A percentile compares a stretch with the other conserved stretches of the same genome.
Conservation (phyloP, 441 rosid species). For the Pelargonium cotyledonis region DNA sequence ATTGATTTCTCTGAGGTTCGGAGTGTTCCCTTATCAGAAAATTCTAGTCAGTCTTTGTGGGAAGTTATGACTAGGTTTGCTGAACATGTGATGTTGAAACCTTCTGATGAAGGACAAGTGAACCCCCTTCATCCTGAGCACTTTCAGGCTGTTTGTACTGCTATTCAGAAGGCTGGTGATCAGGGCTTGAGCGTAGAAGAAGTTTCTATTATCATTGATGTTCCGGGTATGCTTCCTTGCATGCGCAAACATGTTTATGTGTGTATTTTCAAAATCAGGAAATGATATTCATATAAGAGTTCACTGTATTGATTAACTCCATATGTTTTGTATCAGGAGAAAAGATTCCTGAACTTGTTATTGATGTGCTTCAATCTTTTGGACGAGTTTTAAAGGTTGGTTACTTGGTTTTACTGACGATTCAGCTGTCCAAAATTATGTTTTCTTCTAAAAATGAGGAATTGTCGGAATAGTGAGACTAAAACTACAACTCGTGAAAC, state of each 20-base stretch:
- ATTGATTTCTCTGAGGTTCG: conserved; percentile 36
- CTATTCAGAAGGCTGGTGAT: conserved; percentile 85
- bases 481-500: too few relatives aligned
- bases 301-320: conserved; percentile 20
- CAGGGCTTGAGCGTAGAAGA: conserved; percentile 78
- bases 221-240: conserved; percentile 31
- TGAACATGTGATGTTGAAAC: conserved; percentile 33
- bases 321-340: conserved; percentile 44
- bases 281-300: conserved; percentile 5
- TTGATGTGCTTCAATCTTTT: conserved; percentile 80
- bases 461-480: neutral
- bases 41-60: conserved; percentile 54
- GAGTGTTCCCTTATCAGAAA: conserved; percentile 32
- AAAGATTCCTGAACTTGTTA: conserved; percentile 32
- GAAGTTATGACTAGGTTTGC: conserved; percentile 64
- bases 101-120: conserved; percentile 29
- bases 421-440: conserved; percentile 12
- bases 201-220: conserved; percentile 40
- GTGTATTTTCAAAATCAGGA: conserved; percentile 5
- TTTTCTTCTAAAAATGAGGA: neutral
- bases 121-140: conserved; percentile 39
- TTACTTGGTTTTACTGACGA: conserved; percentile 15
- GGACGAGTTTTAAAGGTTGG: conserved; percentile 76
- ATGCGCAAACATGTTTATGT: conserved; percentile 2
- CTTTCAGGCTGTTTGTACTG: conserved; percentile 46